Evolutionary conservation across 306 rosid genomes (phyloP).

Genomic region (Rosa lucieae): DNA sequence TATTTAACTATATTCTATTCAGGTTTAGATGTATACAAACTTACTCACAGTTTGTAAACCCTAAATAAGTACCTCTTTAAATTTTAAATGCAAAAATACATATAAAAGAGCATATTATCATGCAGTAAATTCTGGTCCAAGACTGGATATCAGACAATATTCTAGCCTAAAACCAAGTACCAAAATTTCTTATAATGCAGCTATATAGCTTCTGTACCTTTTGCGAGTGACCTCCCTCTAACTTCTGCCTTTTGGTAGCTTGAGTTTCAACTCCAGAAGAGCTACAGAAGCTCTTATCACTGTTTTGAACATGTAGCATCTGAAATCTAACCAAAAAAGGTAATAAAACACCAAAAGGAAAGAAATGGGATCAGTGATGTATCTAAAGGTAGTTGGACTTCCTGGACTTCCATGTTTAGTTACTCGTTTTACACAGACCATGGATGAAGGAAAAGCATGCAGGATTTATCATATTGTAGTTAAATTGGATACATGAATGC

Average conservation of each 20-base stretch:
- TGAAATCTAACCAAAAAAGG: conserved; percentile 53
- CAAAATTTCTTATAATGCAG: conserved; percentile 13
- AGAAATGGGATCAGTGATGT: conserved; percentile 2
- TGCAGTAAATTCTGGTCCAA: neutral
- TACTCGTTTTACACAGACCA: neutral
- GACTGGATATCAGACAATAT: conserved; percentile 10
- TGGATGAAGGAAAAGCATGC: conserved; percentile 15
- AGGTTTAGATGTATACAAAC: neutral
- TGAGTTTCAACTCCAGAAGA: conserved; percentile 68
- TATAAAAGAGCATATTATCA: neutral
- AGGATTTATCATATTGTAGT: neutral
- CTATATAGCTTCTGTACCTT: conserved; percentile 54
- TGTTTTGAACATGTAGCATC: conserved; percentile 46
- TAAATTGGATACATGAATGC: neutral
- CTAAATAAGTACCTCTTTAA: neutral
- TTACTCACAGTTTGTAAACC: neutral
- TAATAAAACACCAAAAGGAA: conserved; percentile 17
- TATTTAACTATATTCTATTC: neutral
- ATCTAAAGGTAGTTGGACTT: conserved; percentile 1
- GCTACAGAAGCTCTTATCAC: conserved; percentile 46
- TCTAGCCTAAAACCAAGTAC: conserved; percentile 16
- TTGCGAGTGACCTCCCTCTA: conserved; percentile 74
- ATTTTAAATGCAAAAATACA: neutral
- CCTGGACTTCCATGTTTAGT: neutral
- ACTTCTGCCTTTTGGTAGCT: conserved; percentile 87